Evolutionary conservation across 306 rosid genomes (phyloP).

Genomic region (Fagus sylvatica): DNA sequence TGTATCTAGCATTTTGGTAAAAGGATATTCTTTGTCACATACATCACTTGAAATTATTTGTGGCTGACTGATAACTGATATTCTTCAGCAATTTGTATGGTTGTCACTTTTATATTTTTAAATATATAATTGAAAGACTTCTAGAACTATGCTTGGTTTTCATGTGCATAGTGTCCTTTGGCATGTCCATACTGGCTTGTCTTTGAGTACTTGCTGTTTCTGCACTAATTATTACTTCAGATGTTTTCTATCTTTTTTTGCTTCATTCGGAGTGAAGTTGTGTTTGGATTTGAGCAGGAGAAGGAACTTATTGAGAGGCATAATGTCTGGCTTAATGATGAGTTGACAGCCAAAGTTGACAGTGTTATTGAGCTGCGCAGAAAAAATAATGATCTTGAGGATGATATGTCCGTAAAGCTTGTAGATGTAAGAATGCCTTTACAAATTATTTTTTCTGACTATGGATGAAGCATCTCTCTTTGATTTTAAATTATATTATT

Average conservation of each 20-base stretch:
- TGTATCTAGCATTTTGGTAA: not conserved
- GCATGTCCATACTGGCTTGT: not conserved
- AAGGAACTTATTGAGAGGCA: conserved; percentile 89
- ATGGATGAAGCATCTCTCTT: not conserved
- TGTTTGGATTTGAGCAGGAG: conserved; percentile 58
- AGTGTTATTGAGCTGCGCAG: conserved; percentile 62
- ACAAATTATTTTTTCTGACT: conserved; percentile 13
- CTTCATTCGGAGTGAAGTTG: conserved; percentile 24
- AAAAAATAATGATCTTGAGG: conserved; percentile 64
- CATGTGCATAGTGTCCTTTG: not conserved
- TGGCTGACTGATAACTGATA: not conserved
- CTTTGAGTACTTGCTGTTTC: not conserved
- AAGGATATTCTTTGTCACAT: not conserved
- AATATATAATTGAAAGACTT: not conserved
- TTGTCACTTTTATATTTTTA: not conserved
- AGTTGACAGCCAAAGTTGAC: conserved; percentile 70
- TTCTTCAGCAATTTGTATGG: not conserved
- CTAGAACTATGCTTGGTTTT: not conserved
- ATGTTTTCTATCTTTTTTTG: conserved; percentile 2
- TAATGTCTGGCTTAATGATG: conserved; percentile 80
- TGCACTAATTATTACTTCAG: conserved; percentile 1
- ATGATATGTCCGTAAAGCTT: conserved; percentile 67
- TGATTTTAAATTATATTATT: conserved; percentile 6
- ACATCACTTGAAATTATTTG: not conserved
- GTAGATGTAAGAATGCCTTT: conserved; percentile 55